Evolutionary conservation across 2,329 filamentous ascomycete species (phyloP).

Genomic region (Talaromyces sp.): DNA sequence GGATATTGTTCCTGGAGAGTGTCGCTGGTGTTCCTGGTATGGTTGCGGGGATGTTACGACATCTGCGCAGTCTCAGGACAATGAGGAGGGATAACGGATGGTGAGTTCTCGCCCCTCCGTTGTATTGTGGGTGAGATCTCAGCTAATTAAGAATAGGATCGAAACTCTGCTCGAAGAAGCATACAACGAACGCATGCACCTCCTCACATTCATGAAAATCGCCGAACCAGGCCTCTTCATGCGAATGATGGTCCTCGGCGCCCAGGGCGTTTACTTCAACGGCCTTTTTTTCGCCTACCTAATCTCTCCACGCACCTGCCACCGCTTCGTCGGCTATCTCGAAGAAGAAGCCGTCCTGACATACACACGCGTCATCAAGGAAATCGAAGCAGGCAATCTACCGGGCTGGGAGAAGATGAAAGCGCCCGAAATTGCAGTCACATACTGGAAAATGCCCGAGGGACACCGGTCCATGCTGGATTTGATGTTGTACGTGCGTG

Average conservation of each 20-base stretch:
- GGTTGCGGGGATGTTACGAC: slow-evolving; percentile 91
- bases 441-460: slow-evolving; percentile 94
- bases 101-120: slow-evolving; percentile 32
- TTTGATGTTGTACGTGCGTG: slow-evolving; percentile 78
- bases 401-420: slow-evolving; percentile 73
- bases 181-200: slow-evolving; percentile 91
- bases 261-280: slow-evolving; percentile 97
- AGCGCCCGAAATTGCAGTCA: slow-evolving; percentile 82
- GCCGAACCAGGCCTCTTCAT: slow-evolving; percentile 82
- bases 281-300: slow-evolving; percentile 85
- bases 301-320: slow-evolving; percentile 76
- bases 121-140: background rate
- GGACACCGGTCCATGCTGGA: slow-evolving; percentile 77
- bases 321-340: slow-evolving; percentile 93
- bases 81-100: slow-evolving; percentile 93
- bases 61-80: slow-evolving; percentile 74
- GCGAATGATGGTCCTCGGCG: slow-evolving; percentile 83
- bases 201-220: slow-evolving; percentile 89
- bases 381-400: slow-evolving; percentile 77
- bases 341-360: slow-evolving; percentile 97
- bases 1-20: slow-evolving; percentile 90
- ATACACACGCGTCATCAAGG: slow-evolving; percentile 81
- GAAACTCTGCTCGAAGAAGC: slow-evolving; percentile 85
- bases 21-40: slow-evolving; percentile 95
- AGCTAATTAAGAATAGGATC: slow-evolving; percentile 54